Evolutionary conservation across 192 early-diverging fungal genomes (phyloP).

Genomic region (Diversispora epigaea): DNA sequence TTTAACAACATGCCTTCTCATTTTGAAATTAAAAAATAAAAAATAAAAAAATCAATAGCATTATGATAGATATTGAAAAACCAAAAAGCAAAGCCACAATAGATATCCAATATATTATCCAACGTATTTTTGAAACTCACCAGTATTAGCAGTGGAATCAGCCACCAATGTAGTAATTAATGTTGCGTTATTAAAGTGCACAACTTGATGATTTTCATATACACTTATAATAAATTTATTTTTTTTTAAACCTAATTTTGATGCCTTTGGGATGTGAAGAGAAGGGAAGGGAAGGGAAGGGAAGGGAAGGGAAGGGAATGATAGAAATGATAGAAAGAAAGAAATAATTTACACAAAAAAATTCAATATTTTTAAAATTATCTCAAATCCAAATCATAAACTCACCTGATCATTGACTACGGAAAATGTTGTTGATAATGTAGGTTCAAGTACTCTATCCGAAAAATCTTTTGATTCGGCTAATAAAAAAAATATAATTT

Average conservation of each 20-base stretch:
- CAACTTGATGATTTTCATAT: conserved; percentile 56
- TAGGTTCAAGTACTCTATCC: conserved; percentile 48
- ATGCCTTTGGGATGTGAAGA: conserved; percentile 40
- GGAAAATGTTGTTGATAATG: conserved; percentile 60
- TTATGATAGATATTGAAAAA: not conserved
- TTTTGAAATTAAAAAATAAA: not conserved
- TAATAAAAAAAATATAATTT: conserved; percentile 2
- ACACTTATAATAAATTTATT: conserved; percentile 61
- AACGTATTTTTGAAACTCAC: too few species aligned
- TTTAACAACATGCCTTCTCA: conserved; percentile 48
- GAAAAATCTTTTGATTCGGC: conserved; percentile 39
- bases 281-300: too few species aligned
- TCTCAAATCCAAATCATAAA: not conserved
- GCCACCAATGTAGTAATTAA: conserved; percentile 62
- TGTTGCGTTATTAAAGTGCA: conserved; percentile 62
- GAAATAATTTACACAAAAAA: not conserved
- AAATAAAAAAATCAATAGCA: not conserved
- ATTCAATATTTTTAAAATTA: conserved; percentile 40
- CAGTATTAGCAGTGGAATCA: conserved; percentile 56
- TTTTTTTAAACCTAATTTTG: conserved; percentile 60
- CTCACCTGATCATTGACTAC: conserved; percentile 62
- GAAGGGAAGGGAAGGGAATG: too few species aligned
- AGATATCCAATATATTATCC: too few species aligned
- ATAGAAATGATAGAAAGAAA: not conserved
- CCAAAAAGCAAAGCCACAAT: too few species aligned